These are phyloP conservation scores for Scalesia atractyloides DNA, from an alignment of 129 eudicot genomes.

Conservation along the genomic window DNA sequence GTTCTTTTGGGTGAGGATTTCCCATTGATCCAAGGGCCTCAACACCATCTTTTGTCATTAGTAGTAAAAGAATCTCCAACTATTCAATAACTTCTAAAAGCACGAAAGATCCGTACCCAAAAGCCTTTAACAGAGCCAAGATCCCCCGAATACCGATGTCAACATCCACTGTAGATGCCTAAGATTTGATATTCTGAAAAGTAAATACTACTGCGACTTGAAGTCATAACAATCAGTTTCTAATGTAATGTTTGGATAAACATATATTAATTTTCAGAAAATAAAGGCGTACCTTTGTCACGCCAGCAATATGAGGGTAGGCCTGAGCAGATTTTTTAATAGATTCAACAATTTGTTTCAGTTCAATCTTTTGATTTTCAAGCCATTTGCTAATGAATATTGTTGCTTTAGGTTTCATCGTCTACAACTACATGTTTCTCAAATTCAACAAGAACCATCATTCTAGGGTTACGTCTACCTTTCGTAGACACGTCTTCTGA, in stretches of 20 bases:
- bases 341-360: constrained; percentile 76
- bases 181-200: neutral
- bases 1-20: no score
- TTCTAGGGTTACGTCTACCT: constrained; percentile 95
- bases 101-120: constrained; percentile 55
- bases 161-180: constrained; percentile 55
- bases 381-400: constrained; percentile 85
- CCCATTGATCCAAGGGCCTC: no score
- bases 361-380: constrained; percentile 71
- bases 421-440: constrained; percentile 93
- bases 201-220: neutral
- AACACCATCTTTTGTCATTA: no score
- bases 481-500: constrained; percentile 86
- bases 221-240: no score
- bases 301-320: no score
- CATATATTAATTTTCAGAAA: neutral
- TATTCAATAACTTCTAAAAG: no score
- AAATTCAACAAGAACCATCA: constrained; percentile 98
- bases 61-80: no score
- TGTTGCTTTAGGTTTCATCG: constrained; percentile 88
- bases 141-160: constrained; percentile 82
- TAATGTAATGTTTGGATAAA: neutral
- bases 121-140: constrained; percentile 87
- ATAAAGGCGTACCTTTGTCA: constrained; percentile 21
- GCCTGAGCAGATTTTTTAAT: constrained; percentile 53